Evolutionary conservation across 1,284 basidiomycete species (phyloP).

Genomic region (Ceratobasidium papillatum): DNA sequence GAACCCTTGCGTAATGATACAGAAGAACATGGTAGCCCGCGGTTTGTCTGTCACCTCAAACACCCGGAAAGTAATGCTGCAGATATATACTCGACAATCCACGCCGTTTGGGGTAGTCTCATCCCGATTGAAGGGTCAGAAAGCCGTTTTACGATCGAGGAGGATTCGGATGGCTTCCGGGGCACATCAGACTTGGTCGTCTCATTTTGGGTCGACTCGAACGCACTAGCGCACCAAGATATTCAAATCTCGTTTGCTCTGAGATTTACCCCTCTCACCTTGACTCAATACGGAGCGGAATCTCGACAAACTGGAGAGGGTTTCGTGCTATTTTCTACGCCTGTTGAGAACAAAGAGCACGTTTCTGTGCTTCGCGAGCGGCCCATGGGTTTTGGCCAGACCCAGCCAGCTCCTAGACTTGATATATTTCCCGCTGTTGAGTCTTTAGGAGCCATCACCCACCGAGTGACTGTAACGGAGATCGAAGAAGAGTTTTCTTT

Average conservation of each 20-base stretch:
- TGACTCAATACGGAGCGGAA: not conserved
- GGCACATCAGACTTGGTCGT: slow-evolving; percentile 22
- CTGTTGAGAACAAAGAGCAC: not conserved
- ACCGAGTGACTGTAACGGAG: not conserved
- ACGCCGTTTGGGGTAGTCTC: slow-evolving; percentile 18
- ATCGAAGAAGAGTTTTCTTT: not conserved
- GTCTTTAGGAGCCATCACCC: too few relatives aligned
- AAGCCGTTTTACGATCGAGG: not conserved
- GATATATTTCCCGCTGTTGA: not conserved
- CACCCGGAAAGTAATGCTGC: not conserved
- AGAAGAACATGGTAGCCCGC: not conserved
- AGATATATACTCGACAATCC: slow-evolving; percentile 5
- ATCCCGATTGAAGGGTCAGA: not conserved
- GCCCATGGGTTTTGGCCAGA: not conserved
- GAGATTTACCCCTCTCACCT: not conserved
- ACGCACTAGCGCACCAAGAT: not conserved
- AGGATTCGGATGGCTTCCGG: slow-evolving; percentile 4
- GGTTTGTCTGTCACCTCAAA: not conserved
- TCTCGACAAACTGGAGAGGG: not conserved
- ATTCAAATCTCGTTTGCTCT: not conserved
- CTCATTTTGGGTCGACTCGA: slow-evolving; percentile 21
- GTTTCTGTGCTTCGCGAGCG: slow-evolving; percentile 4
- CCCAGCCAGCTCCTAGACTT: not conserved
- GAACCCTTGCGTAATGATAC: not conserved
- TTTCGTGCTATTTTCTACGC: not conserved